Base-by-base conservation (phyloP, 345 rosid species). In the Moringa oleifera region DNA sequence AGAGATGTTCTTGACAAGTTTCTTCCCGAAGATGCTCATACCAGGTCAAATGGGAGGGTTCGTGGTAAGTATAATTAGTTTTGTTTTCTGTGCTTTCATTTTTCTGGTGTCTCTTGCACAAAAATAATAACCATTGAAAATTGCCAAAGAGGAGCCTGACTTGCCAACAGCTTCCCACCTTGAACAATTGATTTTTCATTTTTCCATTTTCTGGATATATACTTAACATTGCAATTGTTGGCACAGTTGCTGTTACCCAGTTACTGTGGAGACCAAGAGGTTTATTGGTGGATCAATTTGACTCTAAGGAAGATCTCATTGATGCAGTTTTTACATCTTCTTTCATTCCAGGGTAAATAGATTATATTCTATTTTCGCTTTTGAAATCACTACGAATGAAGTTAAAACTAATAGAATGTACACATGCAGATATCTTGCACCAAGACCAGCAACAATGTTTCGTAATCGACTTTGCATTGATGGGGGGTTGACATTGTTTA, bases 221-320 rank as follows among this genome's bases (percentile, higher is more conserved):
- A 33, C 18, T 66, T 68, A 61, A 68, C 36, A 33, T 55, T 41
- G 47, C 68, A 47, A 64, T 20, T 57, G 59, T 61, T 57, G 47
- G 66, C 49, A 57, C 86, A 94, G 99, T 93, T 82, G 99, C 96
- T 54, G 86, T 94, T n/a, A 94, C 97, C 45, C 96, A 90, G 82
- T 76, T 94, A 64, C 79, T 83, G 7, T 88, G 92, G 99, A 88
- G 86, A 73, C 96, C 97, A 57, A 79, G 86, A 75, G 95, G 95
- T 53, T 79, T 94, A 67, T 79, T 90, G 49, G 99, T 94, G 69
- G 99, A 94, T 85, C 97, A 86, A 56, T 94, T 85, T 53, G 88
- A 90, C 78, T 94, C 97, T n/a, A 90, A 80, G 74, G 88, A 82
- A 70, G 97, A 94, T 74, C 79, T 94, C 37, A 90, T 88, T 47